Base-by-base conservation (phyloP, 208 protist species). In the Angomonas deanei region DNA sequence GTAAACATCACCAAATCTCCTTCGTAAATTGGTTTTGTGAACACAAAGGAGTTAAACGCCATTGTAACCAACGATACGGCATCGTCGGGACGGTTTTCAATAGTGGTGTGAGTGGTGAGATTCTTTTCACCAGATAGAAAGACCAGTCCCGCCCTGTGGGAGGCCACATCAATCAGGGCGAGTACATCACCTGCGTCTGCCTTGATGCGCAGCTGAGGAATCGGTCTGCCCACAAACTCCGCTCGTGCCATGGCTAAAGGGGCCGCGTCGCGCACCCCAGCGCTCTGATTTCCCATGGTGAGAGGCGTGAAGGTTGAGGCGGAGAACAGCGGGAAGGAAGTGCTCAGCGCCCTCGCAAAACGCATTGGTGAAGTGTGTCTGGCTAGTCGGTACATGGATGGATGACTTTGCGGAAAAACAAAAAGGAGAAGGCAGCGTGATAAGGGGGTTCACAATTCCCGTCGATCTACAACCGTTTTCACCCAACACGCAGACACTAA, bases 11-110 rank as follows among this genome's bases (percentile, higher is more conserved):
- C n/a, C 27, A 78, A 56, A 46, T 84, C 78, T 0, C 78, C 78
- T 17, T 66, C 39, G 46, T 61, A 73, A 26, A 80, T 65, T 17
- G 78, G 70, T 17, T 63, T 48, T 0, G 31, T 24, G 32, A 84
- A 78, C 46, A 74, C 33, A 49, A 74, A 78, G 26, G 63, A 73
- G 63, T 84, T 78, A 48, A 84, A 72, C 17, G 74, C 38, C 13
- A 84, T 59, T 3, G 74, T 84, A 5, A 70, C 50, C 24, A 80
- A 36, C 21, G 64, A 61, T 1, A 68, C 42, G n/a, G 38, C 54
- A 30, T 47, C 48, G 28, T 58, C 53, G 2, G 53, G 10, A 2
- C 53, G 19, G 28, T 34, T 36, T 13, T 2, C 6, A 23, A 66
- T 38, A 31, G 36, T 31, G 55, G 33, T 23, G 10, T 23, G 36